These are phyloP conservation scores for Candolleomyces eurysporus DNA, from an alignment of 768 basidiomycete species.

Conservation along the genomic window DNA sequence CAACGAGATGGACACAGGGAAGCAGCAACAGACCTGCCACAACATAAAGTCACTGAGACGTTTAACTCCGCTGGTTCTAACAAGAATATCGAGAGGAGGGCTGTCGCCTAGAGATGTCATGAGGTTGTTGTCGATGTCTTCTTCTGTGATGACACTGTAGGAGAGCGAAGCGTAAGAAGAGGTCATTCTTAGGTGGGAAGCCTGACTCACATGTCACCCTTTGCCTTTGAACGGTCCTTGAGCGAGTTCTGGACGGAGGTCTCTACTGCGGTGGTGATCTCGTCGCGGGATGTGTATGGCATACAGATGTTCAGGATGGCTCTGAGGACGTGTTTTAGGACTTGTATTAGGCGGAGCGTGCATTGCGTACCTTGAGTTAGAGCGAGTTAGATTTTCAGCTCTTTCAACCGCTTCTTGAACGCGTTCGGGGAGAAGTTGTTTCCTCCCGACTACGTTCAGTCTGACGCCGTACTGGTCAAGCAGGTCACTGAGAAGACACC, in stretches of 20 bases:
- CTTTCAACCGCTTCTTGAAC: conserved; percentile 67
- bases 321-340: conserved; percentile 34
- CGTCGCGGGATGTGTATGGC: conserved; percentile 89
- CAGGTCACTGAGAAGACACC: conserved; percentile 53
- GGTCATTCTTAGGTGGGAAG: not conserved
- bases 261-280: conserved; percentile 81
- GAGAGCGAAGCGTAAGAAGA: not conserved
- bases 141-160: conserved; percentile 52
- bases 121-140: conserved; percentile 64
- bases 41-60: conserved; percentile 87
- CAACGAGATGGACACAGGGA: not conserved
- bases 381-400: conserved; percentile 74
- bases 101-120: conserved; percentile 64
- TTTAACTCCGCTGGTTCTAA: conserved; percentile 90
- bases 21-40: conserved; percentile 77
- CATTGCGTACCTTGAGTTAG: conserved; percentile 61
- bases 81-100: conserved; percentile 84
- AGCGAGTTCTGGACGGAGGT: conserved; percentile 42
- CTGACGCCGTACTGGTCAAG: conserved; percentile 81
- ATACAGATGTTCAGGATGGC: conserved; percentile 90
- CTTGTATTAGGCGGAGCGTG: not conserved
- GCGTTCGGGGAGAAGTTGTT: conserved; percentile 69
- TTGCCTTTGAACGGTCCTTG: conserved; percentile 16
- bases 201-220: conserved; percentile 18
- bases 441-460: conserved; percentile 78